phyloP scores from a whole-genome alignment of 1,284 basidiomycete genomes.

The Ustilago xerochloae region DNA sequence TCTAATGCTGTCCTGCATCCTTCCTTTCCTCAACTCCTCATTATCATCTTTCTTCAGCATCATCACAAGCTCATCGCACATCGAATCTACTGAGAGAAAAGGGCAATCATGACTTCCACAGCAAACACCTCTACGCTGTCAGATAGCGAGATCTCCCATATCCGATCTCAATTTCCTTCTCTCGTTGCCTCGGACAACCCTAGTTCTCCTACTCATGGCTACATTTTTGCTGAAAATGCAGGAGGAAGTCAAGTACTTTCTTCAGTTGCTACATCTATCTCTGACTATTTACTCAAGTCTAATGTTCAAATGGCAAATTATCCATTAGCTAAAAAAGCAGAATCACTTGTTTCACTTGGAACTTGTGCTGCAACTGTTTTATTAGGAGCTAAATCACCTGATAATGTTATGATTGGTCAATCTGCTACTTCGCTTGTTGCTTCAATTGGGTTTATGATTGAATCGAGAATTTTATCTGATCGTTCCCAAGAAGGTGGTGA shows the following conservation, averaged over 20 bases:
- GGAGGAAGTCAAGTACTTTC: constrained; percentile 76
- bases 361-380: constrained; percentile 73
- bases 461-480: constrained; percentile 15
- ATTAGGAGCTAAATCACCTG: constrained; percentile 74
- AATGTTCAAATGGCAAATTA: constrained; percentile 80
- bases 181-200: constrained; percentile 14
- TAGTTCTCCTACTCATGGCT: background rate
- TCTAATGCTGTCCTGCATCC: background rate
- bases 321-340: constrained; percentile 73
- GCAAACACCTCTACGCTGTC: background rate
- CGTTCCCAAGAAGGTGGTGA: constrained; percentile 64
- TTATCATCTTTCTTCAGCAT: background rate
- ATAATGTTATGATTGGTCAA: constrained; percentile 77
- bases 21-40: background rate
- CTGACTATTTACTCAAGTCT: constrained; percentile 77
- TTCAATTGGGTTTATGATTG: constrained; percentile 40
- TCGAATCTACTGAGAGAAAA: too few relatives aligned
- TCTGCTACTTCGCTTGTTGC: constrained; percentile 45
- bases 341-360: constrained; percentile 73
- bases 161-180: constrained; percentile 24
- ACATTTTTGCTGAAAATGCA: constrained; percentile 79
- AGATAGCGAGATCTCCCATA: background rate
- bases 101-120: background rate
- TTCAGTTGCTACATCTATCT: constrained; percentile 73
- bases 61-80: background rate